Base-by-base conservation (phyloP, 306 rosid species). In the Cyamopsis tetragonoloba region DNA sequence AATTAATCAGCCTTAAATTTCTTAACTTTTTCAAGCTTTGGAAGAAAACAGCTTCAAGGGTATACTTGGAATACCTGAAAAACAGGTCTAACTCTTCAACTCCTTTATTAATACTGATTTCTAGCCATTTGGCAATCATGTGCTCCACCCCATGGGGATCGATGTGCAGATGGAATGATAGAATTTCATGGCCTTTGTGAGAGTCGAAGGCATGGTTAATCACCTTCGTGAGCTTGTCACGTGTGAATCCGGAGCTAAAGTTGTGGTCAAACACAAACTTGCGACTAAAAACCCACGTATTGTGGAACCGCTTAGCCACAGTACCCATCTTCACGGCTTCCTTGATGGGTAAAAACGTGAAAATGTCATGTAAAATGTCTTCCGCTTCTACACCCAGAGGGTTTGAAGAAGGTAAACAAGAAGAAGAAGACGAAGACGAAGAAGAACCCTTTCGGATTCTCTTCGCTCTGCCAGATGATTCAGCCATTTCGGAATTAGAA, bases 301-400 rank as follows among this genome's bases (percentile, higher is more conserved):
- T 20, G 2, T 30, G n/a, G 63, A 60, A 77, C 4, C 44, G 20
- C 0, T 4, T 26, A 0, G 83, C 53, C 0, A 73, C 6, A 1
- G 14, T 12, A 22, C 53, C 37, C 3, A 7, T 10, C 11, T 14
- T 15, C 0, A 58, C 27, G 4, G 79, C 77, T 0, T 55, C 11
- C 50, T 19, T 70, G 20, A 82, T 31, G 0, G 89, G 77, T 8
- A 85, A 31, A 20, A 82, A 54, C 0, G 79, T 9, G 56, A 85
- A 20, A 6, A 85, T 11, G 1, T 44, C 1, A 0, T 73, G 70
- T 0, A 84, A 0, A 10, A 81, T 0, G 3, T 81, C 82, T 0
- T 20, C 35, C 0, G 64, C n/a, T n/a, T n/a, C n/a, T n/a, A n/a
- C n/a, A n/a, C n/a, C n/a, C n/a, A n/a, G n/a, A n/a, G n/a, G n/a